Percentiles rank a stretch among this genome's conserved stretches.
phyloP scores from a whole-genome alignment of 768 basidiomycete genomes.

The Artomyces pyxidatus region DNA sequence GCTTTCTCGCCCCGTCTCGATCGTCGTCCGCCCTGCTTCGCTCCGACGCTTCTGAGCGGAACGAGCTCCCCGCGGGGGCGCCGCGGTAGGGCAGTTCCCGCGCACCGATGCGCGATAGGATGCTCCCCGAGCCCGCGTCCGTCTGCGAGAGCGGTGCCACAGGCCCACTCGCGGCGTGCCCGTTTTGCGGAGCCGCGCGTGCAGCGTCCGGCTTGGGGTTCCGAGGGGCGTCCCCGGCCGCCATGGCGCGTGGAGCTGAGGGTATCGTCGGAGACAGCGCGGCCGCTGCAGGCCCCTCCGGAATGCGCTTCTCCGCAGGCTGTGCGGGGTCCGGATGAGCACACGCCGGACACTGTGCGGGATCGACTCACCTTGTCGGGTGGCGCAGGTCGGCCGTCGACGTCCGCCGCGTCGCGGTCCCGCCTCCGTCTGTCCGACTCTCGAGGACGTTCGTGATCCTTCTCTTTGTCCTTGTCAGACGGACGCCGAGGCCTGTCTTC shows the following conservation, averaged over 20 bases:
- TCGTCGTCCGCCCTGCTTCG: slow-evolving; percentile 44
- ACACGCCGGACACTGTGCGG: neutral
- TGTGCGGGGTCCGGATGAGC: slow-evolving; percentile 14
- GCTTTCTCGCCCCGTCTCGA: slow-evolving; percentile 56
- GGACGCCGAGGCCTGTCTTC: slow-evolving; percentile 65
- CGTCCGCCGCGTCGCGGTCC: slow-evolving; percentile 51
- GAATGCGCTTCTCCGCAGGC: slow-evolving; percentile 46
- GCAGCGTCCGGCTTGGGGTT: slow-evolving; percentile 33
- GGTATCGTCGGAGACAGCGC: slow-evolving; percentile 50
- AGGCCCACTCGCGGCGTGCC: no score
- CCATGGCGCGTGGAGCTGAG: slow-evolving; percentile 69
- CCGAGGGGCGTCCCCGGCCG: slow-evolving; percentile 36
- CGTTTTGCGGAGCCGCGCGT: no score
- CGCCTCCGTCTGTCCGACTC: slow-evolving; percentile 62
- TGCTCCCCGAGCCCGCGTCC: slow-evolving; percentile 23
- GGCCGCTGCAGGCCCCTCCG: slow-evolving; percentile 36
- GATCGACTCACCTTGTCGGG: slow-evolving; percentile 46
- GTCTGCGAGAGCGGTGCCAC: neutral
- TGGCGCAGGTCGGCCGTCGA: slow-evolving; percentile 36
- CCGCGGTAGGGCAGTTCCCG: slow-evolving; percentile 42
- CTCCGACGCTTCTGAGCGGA: slow-evolving; percentile 8
- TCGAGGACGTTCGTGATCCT: slow-evolving; percentile 49
- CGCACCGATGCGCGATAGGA: slow-evolving; percentile 54
- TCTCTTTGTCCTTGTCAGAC: slow-evolving; percentile 48
- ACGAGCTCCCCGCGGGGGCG: slow-evolving; percentile 16